Base-by-base conservation (phyloP, 2,329 filamentous ascomycete genomes). In the Ophiostoma quercus region DNA sequence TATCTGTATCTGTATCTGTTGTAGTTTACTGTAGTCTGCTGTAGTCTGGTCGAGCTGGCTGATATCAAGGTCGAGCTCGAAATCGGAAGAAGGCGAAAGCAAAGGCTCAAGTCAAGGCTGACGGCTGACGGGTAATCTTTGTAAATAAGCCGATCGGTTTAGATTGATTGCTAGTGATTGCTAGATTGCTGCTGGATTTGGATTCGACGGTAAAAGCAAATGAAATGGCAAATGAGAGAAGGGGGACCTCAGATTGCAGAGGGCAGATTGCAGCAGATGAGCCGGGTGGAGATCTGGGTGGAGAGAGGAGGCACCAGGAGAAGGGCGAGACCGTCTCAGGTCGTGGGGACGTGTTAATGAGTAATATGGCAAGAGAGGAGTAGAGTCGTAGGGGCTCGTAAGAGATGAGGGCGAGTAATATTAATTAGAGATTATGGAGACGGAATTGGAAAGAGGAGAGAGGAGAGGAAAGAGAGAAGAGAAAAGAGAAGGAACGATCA, bases 281-380 rank as follows among this genome's bases (percentile, higher is more conserved):
- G 57, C 2, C 47, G 25, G 22, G 57, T 62, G 57, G 37, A 43
- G 65, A 43, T 25, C 39, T 9, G 22, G 63, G 65, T 47, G 65
- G 65, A 47, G 37, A 47, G 65, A 66, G 22, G n/a, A 41, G 65
- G 37, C 37, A 47, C 65, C 34, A 66, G 65, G 65, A 66, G 65
- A 66, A 66, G 65, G 65, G 34, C 65, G 65, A 66, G 65, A 66
- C 65, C 65, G 65, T 66, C 65, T 66, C 65, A 66, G 65, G 39
- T 66, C 65, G 19, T 41, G 65, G 37, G 37, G 37, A 22, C 34
- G 19, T 16, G 34, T 66, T 41, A 14, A 39, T 41, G 29, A 47
- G 47, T n/a, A 51, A 51, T 51, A 51, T n/a, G 19, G 16, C 14
- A 19, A n/a, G 5, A 22, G 7, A 62, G 11, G 32, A 65, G 32